Base-by-base conservation (phyloP, 345 rosid genomes). In the Streptanthus diversifolius region DNA sequence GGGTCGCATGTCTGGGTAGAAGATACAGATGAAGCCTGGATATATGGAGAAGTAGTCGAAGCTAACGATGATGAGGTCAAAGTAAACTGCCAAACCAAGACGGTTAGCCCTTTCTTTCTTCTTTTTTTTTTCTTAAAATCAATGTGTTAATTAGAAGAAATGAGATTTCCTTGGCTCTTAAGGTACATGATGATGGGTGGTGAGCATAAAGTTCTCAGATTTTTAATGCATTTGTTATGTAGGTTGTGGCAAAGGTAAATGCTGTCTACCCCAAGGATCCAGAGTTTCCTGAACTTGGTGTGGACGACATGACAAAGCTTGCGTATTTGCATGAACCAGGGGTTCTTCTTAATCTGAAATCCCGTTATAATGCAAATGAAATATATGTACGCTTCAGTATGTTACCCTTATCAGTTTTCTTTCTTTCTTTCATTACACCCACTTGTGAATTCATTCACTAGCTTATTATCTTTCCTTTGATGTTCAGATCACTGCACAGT, bases 261-360 rank as follows among this genome's bases (percentile, higher is more conserved):
- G 79, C 73, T 73, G 81, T 80, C 43, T 81, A 88, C 74, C 90
- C 90, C n/a, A 88, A 86, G 79, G 99, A 95, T 81, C 79, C 96
- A 7, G 98, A 91, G 80, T 87, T 86, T 70, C 99, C 99, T 60
- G 84, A 81, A 56, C 79, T 81, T 36, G 99, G 99, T 2, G 90
- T 91, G 76, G 99, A 95, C 61, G 99, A 95, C 81, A 91, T 95
- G 99, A 91, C 96, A 56, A 95, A 82, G 85, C 86, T 95, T 65
- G 88, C 99, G 39, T 90, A 95, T 86, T 75, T 95, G 66, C 99
- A 95, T 69, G 99, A 91, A 81, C 98, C 99, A 36, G 99, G 99
- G 74, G 93, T 95, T 75, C 80, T 95, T 64, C 85, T 83, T 72
- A 95, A 95, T 82, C 85, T 95, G 51, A 81, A 79, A 76, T 43